Base-by-base conservation (phyloP, 768 basidiomycete genomes). In the Mycena galericulata region DNA sequence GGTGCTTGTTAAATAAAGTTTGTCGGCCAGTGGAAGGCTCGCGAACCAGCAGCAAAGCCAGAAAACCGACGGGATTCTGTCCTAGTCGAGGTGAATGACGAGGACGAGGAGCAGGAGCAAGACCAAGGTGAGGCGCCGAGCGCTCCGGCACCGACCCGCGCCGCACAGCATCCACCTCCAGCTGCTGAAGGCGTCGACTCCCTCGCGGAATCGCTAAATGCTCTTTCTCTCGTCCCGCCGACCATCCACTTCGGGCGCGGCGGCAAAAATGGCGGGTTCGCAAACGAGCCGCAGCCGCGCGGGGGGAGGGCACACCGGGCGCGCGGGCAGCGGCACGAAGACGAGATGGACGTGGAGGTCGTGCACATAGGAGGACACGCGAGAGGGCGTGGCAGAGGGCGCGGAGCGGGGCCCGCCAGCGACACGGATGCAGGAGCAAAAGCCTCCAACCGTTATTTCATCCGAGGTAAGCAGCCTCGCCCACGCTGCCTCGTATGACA, bases 161-260 rank as follows among this genome's bases (percentile, higher is more conserved):
- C 32, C 69, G 56, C 30, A 62, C 68, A 20, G n/a, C n/a, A n/a
- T n/a, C n/a, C n/a, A 54, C 64, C n/a, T 66, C 70, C 43, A 70
- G 73, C 60, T 57, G 79, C 74, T 51, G 69, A 72, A 27, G 76
- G 75, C 38, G 72, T 89, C 38, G 87, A 91, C 56, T 80, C 79
- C 18, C 82, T 94, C 17, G 75, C 88, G 22, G 77, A 82, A 27
- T 84, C 84, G 1, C 72, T 87, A 70, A 78, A 78, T 50, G 78
- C 85, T 1, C 80, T 87, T 7, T 82, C 88, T 11, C 85, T 94
- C 62, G 87, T 94, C 1, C 93, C 93, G 4, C 79, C 87, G 4
- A 85, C 90, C 0, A 85, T 94, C 46, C 86, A 90, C 17, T 95
- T 95, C 67, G 93, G 93, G 27, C 84, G 92, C 41, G 93, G 93